Percentiles rank a stretch among this genome's conserved stretches.
phyloP scores from a whole-genome alignment of 2,329 filamentous ascomycete genomes.

The Epichloe sylvatica region DNA sequence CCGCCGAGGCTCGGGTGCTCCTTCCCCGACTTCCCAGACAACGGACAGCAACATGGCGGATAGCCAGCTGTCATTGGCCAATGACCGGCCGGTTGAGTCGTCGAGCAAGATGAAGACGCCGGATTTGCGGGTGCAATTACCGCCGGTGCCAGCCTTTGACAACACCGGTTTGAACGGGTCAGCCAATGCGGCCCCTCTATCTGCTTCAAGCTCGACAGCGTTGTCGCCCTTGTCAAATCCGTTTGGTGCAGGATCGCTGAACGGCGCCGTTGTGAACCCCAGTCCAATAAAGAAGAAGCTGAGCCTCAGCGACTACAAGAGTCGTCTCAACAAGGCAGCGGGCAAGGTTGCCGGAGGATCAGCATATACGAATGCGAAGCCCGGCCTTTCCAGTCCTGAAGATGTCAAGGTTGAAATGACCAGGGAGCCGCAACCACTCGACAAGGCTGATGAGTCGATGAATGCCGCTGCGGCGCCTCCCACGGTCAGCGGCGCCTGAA shows the following conservation, averaged over 20 bases:
- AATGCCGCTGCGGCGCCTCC: slow-evolving; percentile 5
- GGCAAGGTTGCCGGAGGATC: slow-evolving; percentile 19
- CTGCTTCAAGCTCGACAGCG: slow-evolving; percentile 26
- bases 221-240: slow-evolving; percentile 39
- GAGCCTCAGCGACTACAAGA: slow-evolving; percentile 52
- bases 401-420: slow-evolving; percentile 24
- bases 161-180: slow-evolving; percentile 20
- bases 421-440: slow-evolving; percentile 16
- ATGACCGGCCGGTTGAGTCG: neutral
- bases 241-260: slow-evolving; percentile 28
- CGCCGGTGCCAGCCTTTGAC: slow-evolving; percentile 39
- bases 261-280: slow-evolving; percentile 32
- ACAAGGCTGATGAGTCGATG: slow-evolving; percentile 16
- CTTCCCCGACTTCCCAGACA: slow-evolving; percentile 11
- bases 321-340: slow-evolving; percentile 40
- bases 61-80: slow-evolving; percentile 11
- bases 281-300: slow-evolving; percentile 55
- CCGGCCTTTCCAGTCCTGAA: slow-evolving; percentile 22
- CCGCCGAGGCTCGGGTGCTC: slow-evolving; percentile 11
- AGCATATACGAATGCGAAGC: slow-evolving; percentile 20
- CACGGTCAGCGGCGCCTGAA: slow-evolving; percentile 14
- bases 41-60: slow-evolving; percentile 19
- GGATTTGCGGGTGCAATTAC: slow-evolving; percentile 41
- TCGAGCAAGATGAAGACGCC: slow-evolving; percentile 25
- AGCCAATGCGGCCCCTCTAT: slow-evolving; percentile 28